A percentile compares a stretch with the other conserved stretches of the same genome.
Conservation (phyloP, 1,284 basidiomycete species). For the Trichosporon sp. region DNA sequence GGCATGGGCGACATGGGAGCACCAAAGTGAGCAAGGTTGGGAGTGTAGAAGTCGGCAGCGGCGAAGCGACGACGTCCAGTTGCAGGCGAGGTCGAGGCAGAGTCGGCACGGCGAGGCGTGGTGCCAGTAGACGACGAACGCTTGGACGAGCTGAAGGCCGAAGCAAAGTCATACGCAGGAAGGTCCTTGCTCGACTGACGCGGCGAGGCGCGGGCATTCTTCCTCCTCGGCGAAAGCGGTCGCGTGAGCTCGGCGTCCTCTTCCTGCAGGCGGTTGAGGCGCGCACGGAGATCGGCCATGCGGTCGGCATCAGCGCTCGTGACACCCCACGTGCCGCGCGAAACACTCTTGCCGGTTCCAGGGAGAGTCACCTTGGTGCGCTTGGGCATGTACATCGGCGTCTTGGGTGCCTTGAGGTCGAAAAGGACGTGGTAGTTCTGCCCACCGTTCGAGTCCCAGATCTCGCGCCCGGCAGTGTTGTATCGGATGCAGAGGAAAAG, state of each 20-base stretch:
- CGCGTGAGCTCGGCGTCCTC: constrained; percentile 33
- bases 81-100: not conserved
- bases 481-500: constrained; percentile 78
- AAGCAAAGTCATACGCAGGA: constrained; percentile 53
- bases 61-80: constrained; percentile 18
- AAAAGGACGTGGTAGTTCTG: constrained; percentile 66
- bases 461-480: constrained; percentile 59
- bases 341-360: constrained; percentile 37
- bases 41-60: constrained; percentile 42
- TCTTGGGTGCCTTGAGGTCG: constrained; percentile 26
- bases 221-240: constrained; percentile 12
- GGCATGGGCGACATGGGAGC: not conserved
- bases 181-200: constrained; percentile 11
- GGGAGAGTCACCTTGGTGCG: constrained; percentile 23
- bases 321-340: constrained; percentile 44
- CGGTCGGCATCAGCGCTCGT: constrained; percentile 42
- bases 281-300: constrained; percentile 49
- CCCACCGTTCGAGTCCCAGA: constrained; percentile 88
- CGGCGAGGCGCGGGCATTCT: constrained; percentile 8
- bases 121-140: constrained; percentile 20
- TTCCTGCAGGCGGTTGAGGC: constrained; percentile 49
- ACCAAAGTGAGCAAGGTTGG: constrained; percentile 17
- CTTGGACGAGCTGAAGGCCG: constrained; percentile 48
- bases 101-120: not conserved
- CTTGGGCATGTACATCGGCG: constrained; percentile 17